Base-by-base conservation (phyloP, 2,329 filamentous ascomycete genomes). In the Xylariomycetidae sp. region DNA sequence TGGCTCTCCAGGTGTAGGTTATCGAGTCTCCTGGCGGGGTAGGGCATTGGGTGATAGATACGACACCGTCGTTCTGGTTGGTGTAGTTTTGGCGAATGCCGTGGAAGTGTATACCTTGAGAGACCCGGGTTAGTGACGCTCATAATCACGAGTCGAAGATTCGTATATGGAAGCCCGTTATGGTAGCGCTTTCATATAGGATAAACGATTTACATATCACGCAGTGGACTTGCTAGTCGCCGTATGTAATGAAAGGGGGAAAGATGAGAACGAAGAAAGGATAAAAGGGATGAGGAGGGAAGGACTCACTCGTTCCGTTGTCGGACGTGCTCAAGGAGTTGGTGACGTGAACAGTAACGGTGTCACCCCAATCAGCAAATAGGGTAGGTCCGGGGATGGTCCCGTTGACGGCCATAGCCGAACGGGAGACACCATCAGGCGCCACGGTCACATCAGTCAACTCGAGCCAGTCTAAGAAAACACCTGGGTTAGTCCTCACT, bases 101-200 rank as follows among this genome's bases (percentile, higher is more conserved):
- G 46, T 83, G 78, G 59, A 69, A 82, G 49, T 83, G 79, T 13
- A 82, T 71, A 7, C n/a, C n/a, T n/a, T n/a, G n/a, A n/a, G n/a
- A n/a, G n/a, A n/a, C n/a, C n/a, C n/a, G n/a, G n/a, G n/a, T n/a
- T n/a, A n/a, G n/a, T n/a, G n/a, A n/a, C n/a, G n/a, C n/a, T n/a
- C n/a, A n/a, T n/a, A n/a, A n/a, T n/a, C n/a, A n/a, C n/a, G n/a
- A n/a, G n/a, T n/a, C n/a, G n/a, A n/a, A n/a, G n/a, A n/a, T n/a
- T n/a, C n/a, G n/a, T n/a, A n/a, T n/a, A n/a, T n/a, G n/a, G n/a
- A n/a, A n/a, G n/a, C n/a, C n/a, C n/a, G n/a, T n/a, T n/a, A n/a
- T n/a, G n/a, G n/a, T n/a, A n/a, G n/a, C n/a, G n/a, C n/a, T n/a
- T n/a, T n/a, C n/a, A n/a, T n/a, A n/a, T n/a, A n/a, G n/a, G n/a